Evolutionary conservation across 768 basidiomycete genomes (phyloP).

Genomic region (Calocybe indica): DNA sequence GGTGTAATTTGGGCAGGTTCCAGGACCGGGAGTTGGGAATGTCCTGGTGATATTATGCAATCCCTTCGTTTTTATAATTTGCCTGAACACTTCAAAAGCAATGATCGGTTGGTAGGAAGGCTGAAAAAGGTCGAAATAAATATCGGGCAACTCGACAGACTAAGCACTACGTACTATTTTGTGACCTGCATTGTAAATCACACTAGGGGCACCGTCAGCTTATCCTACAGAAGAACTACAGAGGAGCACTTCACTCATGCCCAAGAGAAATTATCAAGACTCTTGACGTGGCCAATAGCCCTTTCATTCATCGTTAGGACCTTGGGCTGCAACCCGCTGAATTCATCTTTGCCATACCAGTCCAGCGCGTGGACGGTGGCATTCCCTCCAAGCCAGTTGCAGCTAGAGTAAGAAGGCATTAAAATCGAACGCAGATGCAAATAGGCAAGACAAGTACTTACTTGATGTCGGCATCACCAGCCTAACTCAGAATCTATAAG

Average conservation of each 20-base stretch:
- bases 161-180: constrained; percentile 36
- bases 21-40: too few relatives aligned
- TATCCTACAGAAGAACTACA: background rate
- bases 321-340: constrained; percentile 21
- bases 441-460: constrained; percentile 9
- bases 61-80: constrained; percentile 34
- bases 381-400: background rate
- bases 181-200: constrained; percentile 42
- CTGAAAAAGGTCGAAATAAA: constrained; percentile 15
- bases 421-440: background rate
- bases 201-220: constrained; percentile 17
- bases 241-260: constrained; percentile 30
- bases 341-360: constrained; percentile 1
- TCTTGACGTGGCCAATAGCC: constrained; percentile 40
- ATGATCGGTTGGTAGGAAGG: constrained; percentile 43
- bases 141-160: background rate
- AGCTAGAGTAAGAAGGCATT: background rate
- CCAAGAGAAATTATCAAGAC: constrained; percentile 49
- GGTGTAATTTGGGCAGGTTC: too few relatives aligned
- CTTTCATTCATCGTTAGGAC: constrained; percentile 40
- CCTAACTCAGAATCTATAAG: constrained; percentile 21
- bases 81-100: constrained; percentile 39
- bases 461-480: constrained; percentile 29
- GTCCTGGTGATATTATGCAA: constrained; percentile 20
- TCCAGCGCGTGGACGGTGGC: background rate